Conservation (phyloP, 1,139 yeast genomes). For the Yamadazyma mexicana region DNA sequence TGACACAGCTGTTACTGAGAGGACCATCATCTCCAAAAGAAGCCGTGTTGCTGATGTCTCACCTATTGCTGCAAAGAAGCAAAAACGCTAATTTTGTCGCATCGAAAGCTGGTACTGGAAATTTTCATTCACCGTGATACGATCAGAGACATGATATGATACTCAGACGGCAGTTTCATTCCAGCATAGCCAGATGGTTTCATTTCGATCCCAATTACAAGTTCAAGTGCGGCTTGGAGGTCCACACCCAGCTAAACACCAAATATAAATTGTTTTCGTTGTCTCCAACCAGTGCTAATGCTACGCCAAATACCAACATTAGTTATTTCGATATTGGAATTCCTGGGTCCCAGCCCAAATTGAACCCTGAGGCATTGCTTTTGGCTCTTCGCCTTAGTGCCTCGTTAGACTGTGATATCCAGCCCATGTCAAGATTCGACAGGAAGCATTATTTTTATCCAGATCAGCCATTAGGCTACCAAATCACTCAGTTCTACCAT, state of each 20-base stretch:
- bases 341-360: conserved; percentile 89
- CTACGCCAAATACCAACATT: conserved; percentile 65
- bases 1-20: not conserved
- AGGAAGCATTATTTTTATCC: conserved; percentile 95
- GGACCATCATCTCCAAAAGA: not conserved
- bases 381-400: conserved; percentile 73
- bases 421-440: conserved; percentile 67
- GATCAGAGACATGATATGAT: conserved; percentile 6
- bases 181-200: conserved; percentile 3
- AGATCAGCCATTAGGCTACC: conserved; percentile 96
- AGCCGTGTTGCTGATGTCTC: not conserved
- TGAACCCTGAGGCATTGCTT: conserved; percentile 74
- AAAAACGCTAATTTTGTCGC: not conserved
- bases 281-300: conserved; percentile 49
- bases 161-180: conserved; percentile 9
- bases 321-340: conserved; percentile 83
- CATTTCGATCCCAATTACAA: conserved; percentile 22
- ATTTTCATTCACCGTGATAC: not conserved
- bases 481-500: conserved; percentile 83
- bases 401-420: conserved; percentile 65
- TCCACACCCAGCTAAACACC: conserved; percentile 86
- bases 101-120: not conserved
- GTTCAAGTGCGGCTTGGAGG: conserved; percentile 86
- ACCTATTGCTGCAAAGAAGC: conserved; percentile 1
- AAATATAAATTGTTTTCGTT: conserved; percentile 71